Percentiles rank a stretch among this genome's conserved stretches.
Conservation (phyloP, 2,329 filamentous ascomycete genomes). For the Neospermospora avenae region DNA sequence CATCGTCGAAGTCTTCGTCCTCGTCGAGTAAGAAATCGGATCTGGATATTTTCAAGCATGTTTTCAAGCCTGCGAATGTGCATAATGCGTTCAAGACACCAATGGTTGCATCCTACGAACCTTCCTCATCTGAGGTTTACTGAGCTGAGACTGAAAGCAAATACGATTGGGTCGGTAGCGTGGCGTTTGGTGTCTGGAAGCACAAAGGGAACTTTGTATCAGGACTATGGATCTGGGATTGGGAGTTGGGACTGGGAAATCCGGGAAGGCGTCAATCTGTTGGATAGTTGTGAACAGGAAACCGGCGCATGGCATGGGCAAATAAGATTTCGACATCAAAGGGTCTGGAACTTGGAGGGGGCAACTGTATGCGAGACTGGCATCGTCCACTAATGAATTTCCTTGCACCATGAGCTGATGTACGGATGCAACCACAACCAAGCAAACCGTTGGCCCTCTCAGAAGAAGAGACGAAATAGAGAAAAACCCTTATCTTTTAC, state of each 20-base stretch:
- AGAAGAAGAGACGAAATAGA: neutral
- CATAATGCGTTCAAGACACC: conserved; percentile 29
- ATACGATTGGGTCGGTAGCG: neutral
- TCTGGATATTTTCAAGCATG: conserved; percentile 50
- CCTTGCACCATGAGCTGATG: neutral
- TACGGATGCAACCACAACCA: neutral
- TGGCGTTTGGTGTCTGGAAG: conserved; percentile 9
- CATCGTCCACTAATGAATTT: neutral
- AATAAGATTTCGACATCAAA: neutral
- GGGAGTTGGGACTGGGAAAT: neutral
- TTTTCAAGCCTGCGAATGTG: conserved; percentile 47
- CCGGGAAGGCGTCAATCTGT: neutral
- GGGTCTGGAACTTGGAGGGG: neutral
- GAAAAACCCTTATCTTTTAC: too few species aligned
- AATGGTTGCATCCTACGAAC: neutral
- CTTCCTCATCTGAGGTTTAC: conserved; percentile 1
- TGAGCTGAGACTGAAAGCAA: neutral
- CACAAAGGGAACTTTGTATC: neutral
- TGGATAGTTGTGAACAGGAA: neutral
- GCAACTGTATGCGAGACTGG: neutral
- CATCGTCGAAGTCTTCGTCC: conserved; percentile 26
- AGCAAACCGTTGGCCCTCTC: neutral
- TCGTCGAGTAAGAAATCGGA: conserved; percentile 40
- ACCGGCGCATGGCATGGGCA: neutral
- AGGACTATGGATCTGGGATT: neutral